Evolutionary conservation across 768 basidiomycete genomes (phyloP), one percentile per base, ranked within the genome.

Genomic region (Crassisporium funariophilum): DNA sequence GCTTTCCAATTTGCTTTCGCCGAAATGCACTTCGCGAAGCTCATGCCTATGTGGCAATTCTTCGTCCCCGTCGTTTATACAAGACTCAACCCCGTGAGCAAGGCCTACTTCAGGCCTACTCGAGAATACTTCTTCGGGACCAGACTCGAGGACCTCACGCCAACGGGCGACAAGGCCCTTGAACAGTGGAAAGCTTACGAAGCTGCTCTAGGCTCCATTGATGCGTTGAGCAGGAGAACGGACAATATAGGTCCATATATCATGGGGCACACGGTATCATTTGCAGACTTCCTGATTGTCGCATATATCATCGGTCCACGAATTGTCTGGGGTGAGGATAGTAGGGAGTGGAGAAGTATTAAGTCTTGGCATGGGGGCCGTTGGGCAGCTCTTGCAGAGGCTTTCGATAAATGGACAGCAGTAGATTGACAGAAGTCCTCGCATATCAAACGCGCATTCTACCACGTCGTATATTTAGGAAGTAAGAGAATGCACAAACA

Each of bases 281-380:
- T 66, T 52, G 56, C 62, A 5, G 73, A 76, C 49, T 53, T 74
- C n/a, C 49, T 60, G 2, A 45, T 69, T 20, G 69, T 52, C 1
- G 52, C 45, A 6, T 56, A 53, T 20, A 23, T 71, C 5, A 21
- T 56, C 0, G 66, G 62, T 60, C 33, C 61, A 16, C 65, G 56
- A 49, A 46, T 40, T 4, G 16, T 65, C 3, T 60, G 59, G 43
- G 66, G 68, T 11, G 58, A 59, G 21, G 62, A 66, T 4, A 68
- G 68, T 43, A 50, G 47, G 33, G 62, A 67, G 49, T 75, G 71
- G 72, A 60, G 57, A 23, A 54, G 60, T 17, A 37, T 73, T 21
- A 47, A 40, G 44, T 47, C 25, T 7, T 68, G 60, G 63, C 48
- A 68, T 22, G 56, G 52, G 10, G 70, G 68, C 3, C 51, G 63